Evolutionary conservation across 768 basidiomycete species (phyloP).

Genomic region (Tephrocybe sp.): DNA sequence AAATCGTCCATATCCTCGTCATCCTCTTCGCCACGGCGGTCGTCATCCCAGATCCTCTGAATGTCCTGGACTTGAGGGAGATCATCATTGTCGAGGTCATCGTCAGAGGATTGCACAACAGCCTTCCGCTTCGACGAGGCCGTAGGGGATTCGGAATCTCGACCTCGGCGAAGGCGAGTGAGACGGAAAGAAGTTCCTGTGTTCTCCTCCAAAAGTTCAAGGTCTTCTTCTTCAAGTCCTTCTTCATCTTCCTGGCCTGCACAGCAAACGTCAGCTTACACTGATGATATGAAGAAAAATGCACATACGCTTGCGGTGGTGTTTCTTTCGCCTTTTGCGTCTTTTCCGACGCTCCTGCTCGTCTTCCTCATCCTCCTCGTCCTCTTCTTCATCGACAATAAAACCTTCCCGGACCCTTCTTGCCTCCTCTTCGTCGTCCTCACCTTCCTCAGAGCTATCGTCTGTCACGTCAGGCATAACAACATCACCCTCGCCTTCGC

Average conservation of each 20-base stretch:
- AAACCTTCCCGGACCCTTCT: conserved; percentile 81
- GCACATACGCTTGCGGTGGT: conserved; percentile 52
- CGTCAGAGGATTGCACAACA: conserved; percentile 72
- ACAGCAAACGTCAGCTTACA: background rate
- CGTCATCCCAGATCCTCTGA: conserved; percentile 84
- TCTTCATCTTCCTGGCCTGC: conserved; percentile 53
- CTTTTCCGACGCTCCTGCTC: conserved; percentile 57
- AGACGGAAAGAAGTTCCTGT: conserved; percentile 79
- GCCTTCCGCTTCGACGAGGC: conserved; percentile 56
- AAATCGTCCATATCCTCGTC: conserved; percentile 79
- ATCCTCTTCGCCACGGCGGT: conserved; percentile 60
- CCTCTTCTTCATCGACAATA: conserved; percentile 89
- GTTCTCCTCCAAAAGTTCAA: conserved; percentile 87
- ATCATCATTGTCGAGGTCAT: conserved; percentile 62
- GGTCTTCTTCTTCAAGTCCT: conserved; percentile 88
- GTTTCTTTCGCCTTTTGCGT: conserved; percentile 65
- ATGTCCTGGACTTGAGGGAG: conserved; percentile 61
- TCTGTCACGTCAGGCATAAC: conserved; percentile 56
- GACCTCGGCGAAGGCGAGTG: conserved; percentile 68
- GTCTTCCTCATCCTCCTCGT: conserved; percentile 75
- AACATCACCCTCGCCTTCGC: conserved; percentile 54
- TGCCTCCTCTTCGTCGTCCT: conserved; percentile 89
- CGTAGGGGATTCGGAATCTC: conserved; percentile 65
- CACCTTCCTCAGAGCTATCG: conserved; percentile 87
- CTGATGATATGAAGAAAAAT: conserved; percentile 11